Conservation (phyloP, 306 rosid genomes). For the Prunus padus region DNA sequence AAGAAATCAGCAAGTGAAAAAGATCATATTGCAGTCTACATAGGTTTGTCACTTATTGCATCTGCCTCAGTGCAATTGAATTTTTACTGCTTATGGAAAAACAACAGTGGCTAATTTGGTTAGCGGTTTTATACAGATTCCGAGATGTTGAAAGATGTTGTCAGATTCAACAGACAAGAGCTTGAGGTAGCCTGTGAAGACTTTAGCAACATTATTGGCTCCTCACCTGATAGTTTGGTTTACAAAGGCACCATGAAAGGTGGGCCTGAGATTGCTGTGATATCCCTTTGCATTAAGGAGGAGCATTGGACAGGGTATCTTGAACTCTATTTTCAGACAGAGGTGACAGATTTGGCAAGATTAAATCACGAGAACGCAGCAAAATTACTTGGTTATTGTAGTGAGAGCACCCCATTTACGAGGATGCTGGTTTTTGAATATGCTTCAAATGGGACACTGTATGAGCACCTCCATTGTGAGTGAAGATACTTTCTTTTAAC, state of each 20-base stretch:
- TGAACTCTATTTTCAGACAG: slow-evolving; percentile 90
- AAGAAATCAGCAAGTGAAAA: slow-evolving; percentile 81
- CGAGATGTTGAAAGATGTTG: slow-evolving; percentile 76
- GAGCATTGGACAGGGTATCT: slow-evolving; percentile 90
- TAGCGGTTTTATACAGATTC: slow-evolving; percentile 53
- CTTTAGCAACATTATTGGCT: slow-evolving; percentile 96
- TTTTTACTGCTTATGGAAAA: slow-evolving; percentile 16
- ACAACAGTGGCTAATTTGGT: slow-evolving; percentile 21
- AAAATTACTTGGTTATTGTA: slow-evolving; percentile 85
- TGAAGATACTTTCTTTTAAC: slow-evolving; percentile 20
- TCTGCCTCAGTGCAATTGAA: slow-evolving; percentile 17
- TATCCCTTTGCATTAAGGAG: slow-evolving; percentile 86
- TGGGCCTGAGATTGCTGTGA: slow-evolving; percentile 96
- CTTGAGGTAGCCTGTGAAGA: slow-evolving; percentile 99
- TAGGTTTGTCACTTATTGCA: slow-evolving; percentile 47
- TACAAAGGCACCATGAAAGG: slow-evolving; percentile 91
- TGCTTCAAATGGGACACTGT: slow-evolving; percentile 90
- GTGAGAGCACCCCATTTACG: slow-evolving; percentile 77
- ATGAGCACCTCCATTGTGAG: slow-evolving; percentile 90
- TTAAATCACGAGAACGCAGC: slow-evolving; percentile 76
- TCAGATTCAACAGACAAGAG: slow-evolving; percentile 75
- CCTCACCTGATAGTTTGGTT: slow-evolving; percentile 93
- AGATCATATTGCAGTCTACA: slow-evolving; percentile 54
- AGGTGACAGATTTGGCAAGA: slow-evolving; percentile 92
- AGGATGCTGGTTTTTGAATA: slow-evolving; percentile 96